Conservation (phyloP, 495 filamentous ascomycete species). For the Filosporella fistucella region DNA sequence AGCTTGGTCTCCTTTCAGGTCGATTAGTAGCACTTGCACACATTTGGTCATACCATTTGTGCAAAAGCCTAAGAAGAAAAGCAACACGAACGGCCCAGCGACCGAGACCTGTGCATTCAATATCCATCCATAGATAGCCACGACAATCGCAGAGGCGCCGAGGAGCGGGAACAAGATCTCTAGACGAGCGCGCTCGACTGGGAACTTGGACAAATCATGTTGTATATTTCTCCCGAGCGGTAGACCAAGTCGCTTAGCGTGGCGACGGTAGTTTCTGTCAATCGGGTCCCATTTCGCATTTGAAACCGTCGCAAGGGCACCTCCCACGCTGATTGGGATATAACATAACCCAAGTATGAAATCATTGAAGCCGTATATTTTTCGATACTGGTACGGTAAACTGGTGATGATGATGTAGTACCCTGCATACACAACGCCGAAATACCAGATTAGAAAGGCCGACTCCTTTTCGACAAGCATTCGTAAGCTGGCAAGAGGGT, state of each 20-base stretch:
- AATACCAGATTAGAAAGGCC: constrained; percentile 50
- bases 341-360: constrained; percentile 56
- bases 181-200: constrained; percentile 62
- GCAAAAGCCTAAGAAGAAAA: constrained; percentile 47
- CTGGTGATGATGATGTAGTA: constrained; percentile 57
- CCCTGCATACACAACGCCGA: constrained; percentile 51
- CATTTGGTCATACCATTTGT: constrained; percentile 46
- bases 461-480: constrained; percentile 60
- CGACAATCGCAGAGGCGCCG: constrained; percentile 28
- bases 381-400: constrained; percentile 42
- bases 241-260: constrained; percentile 36
- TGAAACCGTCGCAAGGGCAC: constrained; percentile 51
- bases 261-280: constrained; percentile 48
- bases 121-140: constrained; percentile 56
- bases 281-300: constrained; percentile 47
- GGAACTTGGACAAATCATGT: constrained; percentile 49
- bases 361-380: constrained; percentile 53
- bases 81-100: constrained; percentile 44
- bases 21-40: constrained; percentile 54
- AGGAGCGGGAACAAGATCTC: constrained; percentile 49
- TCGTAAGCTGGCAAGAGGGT: constrained; percentile 53
- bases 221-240: constrained; percentile 38
- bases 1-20: constrained; percentile 57
- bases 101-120: constrained; percentile 36
- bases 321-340: constrained; percentile 55